Evolutionary conservation across 2,329 filamentous ascomycete species (phyloP).

Genomic region (Trichoderma atroviride): DNA sequence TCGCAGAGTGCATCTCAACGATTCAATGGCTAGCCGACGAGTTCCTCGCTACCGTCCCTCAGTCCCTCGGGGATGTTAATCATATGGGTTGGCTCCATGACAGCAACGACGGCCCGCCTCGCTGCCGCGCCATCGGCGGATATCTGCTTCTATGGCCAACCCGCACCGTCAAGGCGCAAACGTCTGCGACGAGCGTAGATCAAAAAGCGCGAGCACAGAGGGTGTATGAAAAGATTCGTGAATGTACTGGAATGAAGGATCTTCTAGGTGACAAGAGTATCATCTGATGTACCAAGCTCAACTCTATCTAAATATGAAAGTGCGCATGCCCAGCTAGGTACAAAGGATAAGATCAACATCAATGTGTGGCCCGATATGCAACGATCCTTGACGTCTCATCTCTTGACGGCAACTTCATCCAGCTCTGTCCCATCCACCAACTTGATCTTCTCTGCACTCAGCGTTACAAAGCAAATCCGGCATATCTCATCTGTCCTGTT

Average conservation of each 20-base stretch:
- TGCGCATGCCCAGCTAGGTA: background rate
- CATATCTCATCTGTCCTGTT: slow-evolving; percentile 45
- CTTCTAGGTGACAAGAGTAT: slow-evolving; percentile 37
- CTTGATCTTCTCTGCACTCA: slow-evolving; percentile 45
- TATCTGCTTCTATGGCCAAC: slow-evolving; percentile 47
- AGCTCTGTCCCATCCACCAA: slow-evolving; percentile 42
- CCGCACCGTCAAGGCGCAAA: slow-evolving; percentile 38
- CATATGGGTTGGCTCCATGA: slow-evolving; percentile 28
- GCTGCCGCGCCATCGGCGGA: slow-evolving; percentile 40
- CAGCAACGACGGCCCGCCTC: slow-evolving; percentile 28
- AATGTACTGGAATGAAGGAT: slow-evolving; percentile 45
- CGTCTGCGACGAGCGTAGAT: slow-evolving; percentile 30
- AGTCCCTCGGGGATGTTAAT: slow-evolving; percentile 43
- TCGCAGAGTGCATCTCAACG: slow-evolving; percentile 31
- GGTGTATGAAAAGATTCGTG: slow-evolving; percentile 44
- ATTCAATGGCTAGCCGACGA: slow-evolving; percentile 39
- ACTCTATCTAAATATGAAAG: background rate
- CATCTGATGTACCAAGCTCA: slow-evolving; percentile 26
- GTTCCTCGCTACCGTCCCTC: slow-evolving; percentile 43
- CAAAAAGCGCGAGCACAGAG: slow-evolving; percentile 36
- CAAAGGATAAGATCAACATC: background rate
- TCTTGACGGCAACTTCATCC: slow-evolving; percentile 36
- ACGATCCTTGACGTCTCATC: background rate
- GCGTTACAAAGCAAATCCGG: slow-evolving; percentile 45
- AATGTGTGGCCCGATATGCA: background rate